A percentile compares a stretch with the other conserved stretches of the same genome.
These are phyloP conservation scores for Fusarium zealandicum DNA, from an alignment of 2,329 filamentous ascomycete species.

Conservation along the genomic window DNA sequence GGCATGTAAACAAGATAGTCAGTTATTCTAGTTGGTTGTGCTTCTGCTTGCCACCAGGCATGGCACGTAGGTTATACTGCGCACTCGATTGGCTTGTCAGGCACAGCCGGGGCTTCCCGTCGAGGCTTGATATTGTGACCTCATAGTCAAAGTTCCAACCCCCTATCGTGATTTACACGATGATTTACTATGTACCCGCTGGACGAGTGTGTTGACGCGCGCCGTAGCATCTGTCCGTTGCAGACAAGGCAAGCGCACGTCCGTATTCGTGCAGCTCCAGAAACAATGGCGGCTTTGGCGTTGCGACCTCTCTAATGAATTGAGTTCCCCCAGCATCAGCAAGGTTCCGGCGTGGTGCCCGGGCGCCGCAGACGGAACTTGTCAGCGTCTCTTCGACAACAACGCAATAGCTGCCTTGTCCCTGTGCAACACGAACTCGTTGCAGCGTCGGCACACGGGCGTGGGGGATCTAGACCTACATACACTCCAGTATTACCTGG, in stretches of 20 bases:
- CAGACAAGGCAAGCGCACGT: neutral
- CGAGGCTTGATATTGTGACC: neutral
- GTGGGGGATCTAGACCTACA: constrained; percentile 24
- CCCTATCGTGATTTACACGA: no score
- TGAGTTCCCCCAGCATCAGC: constrained; percentile 28
- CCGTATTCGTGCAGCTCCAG: constrained; percentile 14
- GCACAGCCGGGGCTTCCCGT: constrained; percentile 1
- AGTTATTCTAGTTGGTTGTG: no score
- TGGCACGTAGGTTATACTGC: constrained; percentile 2
- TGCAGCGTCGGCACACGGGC: constrained; percentile 5
- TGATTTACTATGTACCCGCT: no score
- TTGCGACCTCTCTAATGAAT: constrained; percentile 25
- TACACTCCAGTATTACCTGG: no score
- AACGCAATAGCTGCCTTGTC: no score
- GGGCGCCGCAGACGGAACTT: constrained; percentile 8
- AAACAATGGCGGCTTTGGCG: constrained; percentile 17
- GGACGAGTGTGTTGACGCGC: no score
- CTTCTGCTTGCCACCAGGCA: constrained; percentile 2
- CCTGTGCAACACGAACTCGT: neutral
- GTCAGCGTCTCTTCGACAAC: constrained; percentile 15
- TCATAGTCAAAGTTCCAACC: no score
- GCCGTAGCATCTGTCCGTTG: no score
- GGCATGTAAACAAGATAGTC: constrained; percentile 20
- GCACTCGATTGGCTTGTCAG: constrained; percentile 20
- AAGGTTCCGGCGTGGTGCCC: constrained; percentile 24